phyloP scores from a whole-genome alignment of 2,329 filamentous ascomycete species.

The Lasiodiplodia theobromae region DNA sequence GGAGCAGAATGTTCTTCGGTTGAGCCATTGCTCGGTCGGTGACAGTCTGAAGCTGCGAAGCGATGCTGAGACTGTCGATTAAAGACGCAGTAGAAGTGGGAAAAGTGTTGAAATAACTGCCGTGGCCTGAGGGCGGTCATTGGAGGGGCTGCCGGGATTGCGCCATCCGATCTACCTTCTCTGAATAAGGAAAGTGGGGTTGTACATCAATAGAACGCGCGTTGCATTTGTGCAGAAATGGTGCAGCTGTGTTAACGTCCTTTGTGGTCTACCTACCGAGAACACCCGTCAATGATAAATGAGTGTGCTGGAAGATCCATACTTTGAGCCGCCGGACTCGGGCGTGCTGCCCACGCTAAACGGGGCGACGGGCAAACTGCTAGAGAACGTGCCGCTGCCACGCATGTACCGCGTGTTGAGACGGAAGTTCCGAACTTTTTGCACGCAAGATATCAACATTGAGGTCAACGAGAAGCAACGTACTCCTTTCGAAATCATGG shows the following conservation, averaged over 20 bases:
- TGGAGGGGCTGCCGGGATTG: no score
- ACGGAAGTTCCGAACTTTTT: conserved; percentile 12
- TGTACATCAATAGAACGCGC: no score
- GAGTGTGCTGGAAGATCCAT: conserved; percentile 18
- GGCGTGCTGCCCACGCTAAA: conserved; percentile 32
- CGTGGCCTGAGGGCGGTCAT: no score
- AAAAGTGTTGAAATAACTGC: not conserved
- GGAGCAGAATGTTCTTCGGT: conserved; percentile 48
- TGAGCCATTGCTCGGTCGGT: conserved; percentile 32
- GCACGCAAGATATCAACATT: conserved; percentile 1
- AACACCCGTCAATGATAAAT: no score
- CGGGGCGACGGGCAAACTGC: conserved; percentile 32
- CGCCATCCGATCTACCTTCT: no score
- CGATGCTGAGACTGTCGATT: not conserved
- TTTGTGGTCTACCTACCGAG: no score
- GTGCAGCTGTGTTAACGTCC: no score
- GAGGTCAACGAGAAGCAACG: no score
- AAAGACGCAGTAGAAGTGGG: not conserved
- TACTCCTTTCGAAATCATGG: no score
- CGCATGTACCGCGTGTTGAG: conserved; percentile 18
- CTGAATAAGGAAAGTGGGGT: no score
- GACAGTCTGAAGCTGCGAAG: not conserved
- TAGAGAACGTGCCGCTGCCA: conserved; percentile 26
- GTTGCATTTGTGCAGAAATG: no score
- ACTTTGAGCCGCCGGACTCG: conserved; percentile 22